Evolutionary conservation across 2,329 filamentous ascomycete species (phyloP).

Genomic region (Ophioceras dolichostomum): DNA sequence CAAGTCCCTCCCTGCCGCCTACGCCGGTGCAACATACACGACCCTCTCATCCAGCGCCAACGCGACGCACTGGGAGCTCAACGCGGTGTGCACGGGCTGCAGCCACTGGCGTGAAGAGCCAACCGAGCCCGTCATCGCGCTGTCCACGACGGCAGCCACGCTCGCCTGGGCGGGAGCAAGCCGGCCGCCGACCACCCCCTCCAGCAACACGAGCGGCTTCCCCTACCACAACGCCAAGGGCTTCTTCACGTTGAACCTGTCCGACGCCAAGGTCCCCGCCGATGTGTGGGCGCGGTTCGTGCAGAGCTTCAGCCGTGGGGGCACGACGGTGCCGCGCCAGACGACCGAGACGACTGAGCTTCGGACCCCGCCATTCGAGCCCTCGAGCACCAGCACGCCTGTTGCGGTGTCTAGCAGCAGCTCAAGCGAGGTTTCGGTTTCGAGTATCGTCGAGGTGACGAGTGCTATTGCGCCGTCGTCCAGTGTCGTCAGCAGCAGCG

Average conservation of each 20-base stretch:
- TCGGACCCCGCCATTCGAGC: no score
- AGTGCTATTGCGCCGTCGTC: no score
- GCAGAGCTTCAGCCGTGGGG: neutral
- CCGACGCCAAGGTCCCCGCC: neutral
- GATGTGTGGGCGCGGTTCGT: neutral
- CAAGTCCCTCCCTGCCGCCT: slow-evolving; percentile 7
- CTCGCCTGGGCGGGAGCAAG: slow-evolving; percentile 14
- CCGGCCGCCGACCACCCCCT: slow-evolving; percentile 7
- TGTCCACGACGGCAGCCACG: slow-evolving; percentile 10
- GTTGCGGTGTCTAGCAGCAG: no score
- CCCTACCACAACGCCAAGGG: slow-evolving; percentile 11
- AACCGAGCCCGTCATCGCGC: slow-evolving; percentile 8
- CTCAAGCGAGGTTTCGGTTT: no score
- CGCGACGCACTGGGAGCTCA: slow-evolving; percentile 17
- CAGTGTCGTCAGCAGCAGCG: no score
- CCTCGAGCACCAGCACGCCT: no score
- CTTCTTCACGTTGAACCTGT: slow-evolving; percentile 3
- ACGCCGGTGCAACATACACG: slow-evolving; percentile 10
- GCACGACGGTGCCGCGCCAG: neutral
- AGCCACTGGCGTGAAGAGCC: slow-evolving; percentile 11
- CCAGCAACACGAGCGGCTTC: slow-evolving; percentile 12
- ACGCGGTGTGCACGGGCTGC: slow-evolving; percentile 14
- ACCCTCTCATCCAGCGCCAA: slow-evolving; percentile 10
- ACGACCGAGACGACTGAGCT: no score
- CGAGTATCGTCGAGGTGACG: no score